These are phyloP conservation scores for Suillus fuscotomentosus DNA, from an alignment of 768 basidiomycete species.

Conservation along the genomic window DNA sequence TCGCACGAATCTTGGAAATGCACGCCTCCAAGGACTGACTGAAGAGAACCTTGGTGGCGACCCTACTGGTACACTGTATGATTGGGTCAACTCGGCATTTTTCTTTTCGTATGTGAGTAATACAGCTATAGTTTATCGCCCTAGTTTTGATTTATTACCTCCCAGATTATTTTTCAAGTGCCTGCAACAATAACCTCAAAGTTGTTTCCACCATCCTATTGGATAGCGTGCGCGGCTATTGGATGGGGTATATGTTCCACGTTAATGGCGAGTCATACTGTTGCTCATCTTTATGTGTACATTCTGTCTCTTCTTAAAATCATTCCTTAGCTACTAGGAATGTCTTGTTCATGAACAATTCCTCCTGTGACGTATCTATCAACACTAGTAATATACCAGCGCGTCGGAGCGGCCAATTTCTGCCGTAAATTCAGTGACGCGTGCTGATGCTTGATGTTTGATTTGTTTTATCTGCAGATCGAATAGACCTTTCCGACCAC, in stretches of 20 bases:
- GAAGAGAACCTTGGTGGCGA: conserved; percentile 67
- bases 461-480: neutral
- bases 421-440: neutral
- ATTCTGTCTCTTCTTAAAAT: too few relatives aligned
- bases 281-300: neutral
- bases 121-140: neutral
- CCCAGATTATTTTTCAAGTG: conserved; percentile 65
- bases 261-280: conserved; percentile 49
- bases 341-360: neutral
- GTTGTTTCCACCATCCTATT: conserved; percentile 63
- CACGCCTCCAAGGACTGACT: conserved; percentile 71
- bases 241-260: conserved; percentile 80
- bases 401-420: neutral
- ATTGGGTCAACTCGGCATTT: conserved; percentile 76
- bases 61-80: conserved; percentile 59
- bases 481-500: neutral
- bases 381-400: neutral
- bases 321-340: neutral
- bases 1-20: conserved; percentile 77
- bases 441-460: neutral
- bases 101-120: conserved; percentile 72
- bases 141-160: neutral
- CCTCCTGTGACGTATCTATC: neutral
- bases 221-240: conserved; percentile 62
- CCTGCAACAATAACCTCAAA: conserved; percentile 68